Evolutionary conservation across 441 rosid genomes (phyloP).

Genomic region (Gossypium laxum): DNA sequence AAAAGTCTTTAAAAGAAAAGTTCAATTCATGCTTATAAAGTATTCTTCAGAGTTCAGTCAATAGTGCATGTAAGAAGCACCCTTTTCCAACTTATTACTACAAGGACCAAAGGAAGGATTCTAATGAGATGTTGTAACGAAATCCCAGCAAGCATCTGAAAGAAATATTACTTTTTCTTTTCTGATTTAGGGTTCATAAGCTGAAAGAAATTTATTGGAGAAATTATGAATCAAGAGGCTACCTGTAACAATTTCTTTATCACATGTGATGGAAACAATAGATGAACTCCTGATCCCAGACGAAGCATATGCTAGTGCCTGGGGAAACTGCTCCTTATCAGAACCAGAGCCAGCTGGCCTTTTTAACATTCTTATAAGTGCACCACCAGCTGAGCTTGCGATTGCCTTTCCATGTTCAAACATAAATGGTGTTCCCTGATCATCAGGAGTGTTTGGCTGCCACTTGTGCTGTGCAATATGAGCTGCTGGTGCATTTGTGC

Average conservation of each 20-base stretch:
- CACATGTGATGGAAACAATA: slow-evolving; percentile 62
- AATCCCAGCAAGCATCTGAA: not conserved
- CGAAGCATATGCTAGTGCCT: slow-evolving; percentile 78
- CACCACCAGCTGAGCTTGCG: slow-evolving; percentile 54
- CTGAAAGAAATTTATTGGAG: not conserved
- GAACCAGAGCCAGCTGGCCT: slow-evolving; percentile 49
- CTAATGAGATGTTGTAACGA: not conserved
- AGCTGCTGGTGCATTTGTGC: slow-evolving; percentile 82
- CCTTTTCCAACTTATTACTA: not conserved
- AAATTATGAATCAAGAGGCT: slow-evolving; percentile 10
- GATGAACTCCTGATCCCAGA: slow-evolving; percentile 76
- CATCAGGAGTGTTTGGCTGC: slow-evolving; percentile 97
- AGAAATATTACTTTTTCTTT: not conserved
- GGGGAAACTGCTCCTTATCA: slow-evolving; percentile 73
- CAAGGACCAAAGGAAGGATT: not conserved
- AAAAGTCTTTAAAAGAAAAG: not conserved
- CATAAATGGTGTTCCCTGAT: slow-evolving; percentile 85
- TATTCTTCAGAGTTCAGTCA: not conserved
- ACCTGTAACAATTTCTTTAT: slow-evolving; percentile 87
- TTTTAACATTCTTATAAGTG: slow-evolving; percentile 83
- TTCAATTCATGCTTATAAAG: not conserved
- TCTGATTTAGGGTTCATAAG: not conserved
- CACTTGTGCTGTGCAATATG: slow-evolving; percentile 84
- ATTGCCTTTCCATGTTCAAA: slow-evolving; percentile 77
- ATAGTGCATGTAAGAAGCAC: not conserved